These are phyloP conservation scores for Lagenidium sp. DNA, from an alignment of 352 stramenopile genomes.

Conservation along the genomic window DNA sequence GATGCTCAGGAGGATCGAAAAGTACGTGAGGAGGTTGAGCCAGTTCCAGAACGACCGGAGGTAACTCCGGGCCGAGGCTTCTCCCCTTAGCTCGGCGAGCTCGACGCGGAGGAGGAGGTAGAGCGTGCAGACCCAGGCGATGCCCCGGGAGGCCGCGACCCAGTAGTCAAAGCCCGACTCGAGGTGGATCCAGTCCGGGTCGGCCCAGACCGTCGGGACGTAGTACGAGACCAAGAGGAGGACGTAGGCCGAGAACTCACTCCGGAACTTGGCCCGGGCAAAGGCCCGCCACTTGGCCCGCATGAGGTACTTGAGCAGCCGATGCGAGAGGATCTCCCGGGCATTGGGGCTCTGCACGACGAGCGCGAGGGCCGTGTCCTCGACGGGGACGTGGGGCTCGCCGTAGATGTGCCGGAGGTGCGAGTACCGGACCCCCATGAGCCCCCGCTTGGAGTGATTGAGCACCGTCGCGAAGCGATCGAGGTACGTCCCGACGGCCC, in stretches of 20 bases:
- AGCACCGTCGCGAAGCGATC: constrained; percentile 37
- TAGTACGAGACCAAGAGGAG: constrained; percentile 41
- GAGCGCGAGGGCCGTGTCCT: constrained; percentile 38
- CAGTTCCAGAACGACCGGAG: constrained; percentile 54
- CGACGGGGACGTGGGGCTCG: constrained; percentile 32
- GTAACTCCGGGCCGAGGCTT: constrained; percentile 31
- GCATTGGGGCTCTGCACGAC: constrained; percentile 25
- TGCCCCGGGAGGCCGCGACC: constrained; percentile 22
- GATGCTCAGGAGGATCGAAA: constrained; percentile 31
- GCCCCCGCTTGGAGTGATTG: constrained; percentile 35
- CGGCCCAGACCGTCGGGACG: constrained; percentile 44
- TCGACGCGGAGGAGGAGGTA: constrained; percentile 48
- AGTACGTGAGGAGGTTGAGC: constrained; percentile 42
- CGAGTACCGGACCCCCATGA: constrained; percentile 43
- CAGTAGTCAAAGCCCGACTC: constrained; percentile 26
- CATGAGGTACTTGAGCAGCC: constrained; percentile 40
- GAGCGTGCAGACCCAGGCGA: constrained; percentile 43
- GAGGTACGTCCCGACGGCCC: constrained; percentile 27
- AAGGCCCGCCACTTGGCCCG: constrained; percentile 57
- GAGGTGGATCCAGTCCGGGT: constrained; percentile 37
- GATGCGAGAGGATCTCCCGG: constrained; percentile 40
- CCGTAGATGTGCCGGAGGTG: constrained; percentile 33
- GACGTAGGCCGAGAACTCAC: constrained; percentile 40
- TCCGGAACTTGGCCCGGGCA: constrained; percentile 31
- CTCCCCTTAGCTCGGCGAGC: constrained; percentile 30